phyloP scores from a whole-genome alignment of 148 eudicot species.

The Rhododendron mucronatum region DNA sequence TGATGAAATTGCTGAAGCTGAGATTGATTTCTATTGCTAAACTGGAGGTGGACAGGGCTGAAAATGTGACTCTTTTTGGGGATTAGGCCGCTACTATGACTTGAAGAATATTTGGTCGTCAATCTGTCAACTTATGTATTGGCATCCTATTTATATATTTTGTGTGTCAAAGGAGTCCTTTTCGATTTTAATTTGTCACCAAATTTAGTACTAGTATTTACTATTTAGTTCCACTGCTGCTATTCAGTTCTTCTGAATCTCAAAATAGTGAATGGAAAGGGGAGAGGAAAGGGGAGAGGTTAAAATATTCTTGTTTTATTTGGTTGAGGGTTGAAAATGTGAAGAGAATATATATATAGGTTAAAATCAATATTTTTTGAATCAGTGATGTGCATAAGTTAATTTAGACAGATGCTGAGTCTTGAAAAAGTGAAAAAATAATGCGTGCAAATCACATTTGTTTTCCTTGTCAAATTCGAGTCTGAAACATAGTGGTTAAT shows the following conservation, averaged over 20 bases:
- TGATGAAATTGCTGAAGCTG: slow-evolving; percentile 29
- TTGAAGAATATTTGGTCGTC: neutral
- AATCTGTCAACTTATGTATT: neutral
- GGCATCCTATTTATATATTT: neutral
- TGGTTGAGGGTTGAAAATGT: neutral
- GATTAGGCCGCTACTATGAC: neutral
- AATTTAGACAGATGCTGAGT: too few relatives aligned
- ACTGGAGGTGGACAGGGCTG: slow-evolving; percentile 15
- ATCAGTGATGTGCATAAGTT: too few relatives aligned
- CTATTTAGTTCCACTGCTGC: neutral
- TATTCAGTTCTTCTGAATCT: neutral
- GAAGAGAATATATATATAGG: neutral
- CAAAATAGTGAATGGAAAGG: neutral
- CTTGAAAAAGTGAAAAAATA: too few relatives aligned
- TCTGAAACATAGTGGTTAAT: neutral
- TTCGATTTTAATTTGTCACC: neutral
- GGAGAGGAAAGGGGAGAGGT: neutral
- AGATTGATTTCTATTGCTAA: slow-evolving; percentile 14
- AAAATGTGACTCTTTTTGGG: slow-evolving; percentile 12
- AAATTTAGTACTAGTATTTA: neutral
- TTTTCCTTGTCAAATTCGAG: neutral
- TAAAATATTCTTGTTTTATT: neutral
- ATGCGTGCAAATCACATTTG: neutral
- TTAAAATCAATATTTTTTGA: neutral
- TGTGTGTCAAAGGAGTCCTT: neutral